Evolutionary conservation across 352 stramenopile species (phyloP), one percentile per base, ranked within the genome.

Genomic region (Phytophthora citrophthora): DNA sequence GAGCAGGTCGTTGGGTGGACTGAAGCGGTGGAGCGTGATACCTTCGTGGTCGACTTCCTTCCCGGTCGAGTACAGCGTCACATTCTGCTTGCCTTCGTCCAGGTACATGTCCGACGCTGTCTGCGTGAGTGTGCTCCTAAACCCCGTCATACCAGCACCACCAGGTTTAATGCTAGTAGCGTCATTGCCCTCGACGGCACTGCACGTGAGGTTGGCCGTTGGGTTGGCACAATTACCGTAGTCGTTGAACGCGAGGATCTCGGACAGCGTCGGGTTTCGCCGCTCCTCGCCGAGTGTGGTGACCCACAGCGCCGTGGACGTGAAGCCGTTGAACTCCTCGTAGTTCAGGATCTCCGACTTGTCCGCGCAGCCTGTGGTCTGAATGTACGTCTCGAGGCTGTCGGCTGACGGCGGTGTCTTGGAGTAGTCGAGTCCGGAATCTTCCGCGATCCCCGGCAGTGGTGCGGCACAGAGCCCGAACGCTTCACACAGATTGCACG

Each of bases 341-440:
- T 89, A 93, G 59, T 83, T 74, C 27, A 76, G 70, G 27, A 89
- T 88, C 40, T 76, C 59, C 12, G 43, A 62, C 12, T 61, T 48
- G 32, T 93, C 81, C 45, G 88, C 70, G 34, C 83, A 93, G 49
- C 83, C 83, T 34, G 84, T 90, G 55, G 66, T 67, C 45, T 91
- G 72, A 32, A 79, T 71, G 61, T 83, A 91, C 15, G 50, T 72
- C 15, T 56, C 57, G 3, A 91, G 69, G 1, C 31, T 13, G 36
- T 52, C 5, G 72, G 54, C 54, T 3, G 65, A 61, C 3, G 64
- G 83, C 0, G 73, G 46, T 23, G 34, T 60, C 26, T 57, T 48
- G 6, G 70, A 79, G 49, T 75, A 90, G 64, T 93, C 77, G 5
- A 90, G 46, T 1, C 84, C 84, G 7, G 82, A 89, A 29, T 47